Evolutionary conservation across 2,329 filamentous ascomycete genomes (phyloP), one percentile per base, ranked within the genome.

Genomic region (Aspergillus glaucus): DNA sequence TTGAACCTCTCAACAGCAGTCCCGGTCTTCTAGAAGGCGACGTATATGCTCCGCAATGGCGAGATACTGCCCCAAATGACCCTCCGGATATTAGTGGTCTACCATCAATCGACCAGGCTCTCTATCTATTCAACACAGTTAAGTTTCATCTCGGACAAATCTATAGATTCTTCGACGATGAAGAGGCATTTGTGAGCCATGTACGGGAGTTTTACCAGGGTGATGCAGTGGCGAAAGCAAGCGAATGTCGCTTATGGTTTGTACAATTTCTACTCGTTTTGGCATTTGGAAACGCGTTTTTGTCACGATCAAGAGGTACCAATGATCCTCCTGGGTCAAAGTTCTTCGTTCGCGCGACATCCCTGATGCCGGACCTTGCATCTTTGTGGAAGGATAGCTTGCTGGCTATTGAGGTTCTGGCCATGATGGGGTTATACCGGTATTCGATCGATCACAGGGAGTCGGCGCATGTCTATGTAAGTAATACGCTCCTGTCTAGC

Each of bases 361-460:
- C 65, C 2, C 49, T 71, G 0, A 63, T 73, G 55, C 70, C 70
- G 1, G 66, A 70, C 5, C 58, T 62, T n/a, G 57, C 57, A 1
- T 58, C 56, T 1, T 40, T 71, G 1, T 70, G 68, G 62, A 67
- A 67, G 43, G 63, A 71, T 43, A 67, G 66, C 5, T 44, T 73
- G 14, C 34, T 70, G 43, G 67, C 63, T 2, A 67, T 70, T 32
- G 68, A 72, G 43, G 62, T 68, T 4, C 43, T 71, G n/a, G 66
- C 69, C 4, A 50, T 71, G 49, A 61, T 58, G 10, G 69, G 62
- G 0, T 42, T 73, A 14, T 72, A 70, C 47, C 49, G 72, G 2
- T 72, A 68, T 30, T 66, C 65, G 2, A 68, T 69, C 14, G 66
- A 71, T 39, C 57, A 68, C 21, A 61, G 69, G 37, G 69, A 72